Evolutionary conservation across 306 rosid genomes (phyloP).

Genomic region (Arachis hypogaea): DNA sequence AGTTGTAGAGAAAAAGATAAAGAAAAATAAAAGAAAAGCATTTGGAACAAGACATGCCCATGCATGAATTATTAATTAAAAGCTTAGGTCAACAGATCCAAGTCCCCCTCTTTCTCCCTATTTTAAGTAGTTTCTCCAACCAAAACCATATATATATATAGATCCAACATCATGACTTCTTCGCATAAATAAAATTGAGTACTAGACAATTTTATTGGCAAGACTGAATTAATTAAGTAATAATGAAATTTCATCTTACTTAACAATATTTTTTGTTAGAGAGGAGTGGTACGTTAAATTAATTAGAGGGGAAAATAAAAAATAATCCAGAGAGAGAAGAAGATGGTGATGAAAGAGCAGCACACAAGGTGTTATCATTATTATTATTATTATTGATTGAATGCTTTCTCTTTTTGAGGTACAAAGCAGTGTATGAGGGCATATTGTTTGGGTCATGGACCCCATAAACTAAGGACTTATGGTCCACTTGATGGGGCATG

Average conservation of each 20-base stretch:
- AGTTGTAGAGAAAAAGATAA: conserved; percentile 40
- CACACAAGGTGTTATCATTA: conserved; percentile 38
- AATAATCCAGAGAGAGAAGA: conserved; percentile 8
- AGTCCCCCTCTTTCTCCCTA: conserved; percentile 12
- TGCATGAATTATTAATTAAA: conserved; percentile 37
- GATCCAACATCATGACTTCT: too few relatives aligned
- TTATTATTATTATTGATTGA: too few relatives aligned
- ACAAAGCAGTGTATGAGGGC: conserved; percentile 20
- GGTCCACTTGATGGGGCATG: conserved; percentile 15
- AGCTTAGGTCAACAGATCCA: conserved; percentile 25
- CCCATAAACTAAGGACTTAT: conserved; percentile 8
- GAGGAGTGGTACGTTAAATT: too few relatives aligned
- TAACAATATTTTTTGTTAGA: too few relatives aligned
- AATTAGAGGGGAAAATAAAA: background rate
- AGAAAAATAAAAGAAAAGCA: conserved; percentile 29
- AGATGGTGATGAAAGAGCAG: conserved; percentile 14
- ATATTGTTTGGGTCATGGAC: conserved; percentile 43
- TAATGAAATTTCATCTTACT: too few relatives aligned
- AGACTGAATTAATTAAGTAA: too few relatives aligned
- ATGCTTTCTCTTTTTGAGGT: conserved; percentile 34
- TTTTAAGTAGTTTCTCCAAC: too few relatives aligned
- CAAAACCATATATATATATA: too few relatives aligned
- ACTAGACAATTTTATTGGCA: too few relatives aligned
- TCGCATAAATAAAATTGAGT: too few relatives aligned
- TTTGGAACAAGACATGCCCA: conserved; percentile 31